Evolutionary conservation across 2,329 filamentous ascomycete genomes (phyloP).

Genomic region (Alternaria gansuensis): DNA sequence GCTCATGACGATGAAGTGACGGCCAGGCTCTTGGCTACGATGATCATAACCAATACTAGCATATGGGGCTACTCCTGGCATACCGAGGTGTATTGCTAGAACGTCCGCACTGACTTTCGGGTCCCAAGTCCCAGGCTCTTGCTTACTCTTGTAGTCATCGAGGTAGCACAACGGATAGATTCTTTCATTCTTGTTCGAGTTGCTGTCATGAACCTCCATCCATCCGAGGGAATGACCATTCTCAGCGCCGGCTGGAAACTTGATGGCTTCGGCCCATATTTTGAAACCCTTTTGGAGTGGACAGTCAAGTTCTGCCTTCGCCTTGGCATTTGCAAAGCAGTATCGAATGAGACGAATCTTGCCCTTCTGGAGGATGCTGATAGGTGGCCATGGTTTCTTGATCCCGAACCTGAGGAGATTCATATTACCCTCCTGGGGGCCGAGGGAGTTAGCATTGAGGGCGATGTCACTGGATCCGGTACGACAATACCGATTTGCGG

Average conservation of each 20-base stretch:
- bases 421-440: conserved; percentile 2
- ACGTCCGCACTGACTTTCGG: not conserved
- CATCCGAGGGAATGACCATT: not conserved
- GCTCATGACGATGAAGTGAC: conserved; percentile 1
- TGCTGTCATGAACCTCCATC: not conserved
- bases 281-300: not conserved
- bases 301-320: not conserved
- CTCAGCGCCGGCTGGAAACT: not conserved
- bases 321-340: not conserved
- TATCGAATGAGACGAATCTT: conserved; percentile 1
- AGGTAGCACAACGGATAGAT: not conserved
- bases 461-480: not conserved
- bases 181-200: not conserved
- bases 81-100: conserved; percentile 2
- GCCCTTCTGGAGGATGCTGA: not conserved
- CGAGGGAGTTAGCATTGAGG: not conserved
- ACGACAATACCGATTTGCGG: not conserved
- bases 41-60: conserved; percentile 1
- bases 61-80: not conserved
- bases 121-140: not conserved
- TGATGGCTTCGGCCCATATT: not conserved
- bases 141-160: conserved; percentile 2
- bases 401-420: not conserved
- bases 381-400: not conserved
- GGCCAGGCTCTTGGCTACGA: not conserved